phyloP scores from a whole-genome alignment of 768 basidiomycete genomes.

The Strobilomyces confusus region DNA sequence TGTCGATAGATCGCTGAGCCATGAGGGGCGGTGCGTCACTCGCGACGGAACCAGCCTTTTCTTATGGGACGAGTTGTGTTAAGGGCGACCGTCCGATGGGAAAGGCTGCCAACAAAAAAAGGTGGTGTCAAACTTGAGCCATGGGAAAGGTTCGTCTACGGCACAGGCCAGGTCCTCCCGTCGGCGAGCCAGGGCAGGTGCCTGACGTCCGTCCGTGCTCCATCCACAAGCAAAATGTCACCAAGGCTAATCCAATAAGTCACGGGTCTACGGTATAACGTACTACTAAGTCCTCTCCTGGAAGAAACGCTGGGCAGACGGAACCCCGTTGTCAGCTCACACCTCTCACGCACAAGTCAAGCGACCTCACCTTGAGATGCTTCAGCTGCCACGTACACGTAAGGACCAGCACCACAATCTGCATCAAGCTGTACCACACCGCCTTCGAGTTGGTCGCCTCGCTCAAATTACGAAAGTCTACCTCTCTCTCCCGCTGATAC shows the following conservation, averaged over 20 bases:
- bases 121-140: slow-evolving; percentile 7
- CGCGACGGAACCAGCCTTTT: background rate
- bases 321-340: background rate
- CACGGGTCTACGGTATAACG: slow-evolving; percentile 5
- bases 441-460: slow-evolving; percentile 89
- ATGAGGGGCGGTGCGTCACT: background rate
- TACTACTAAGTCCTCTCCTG: slow-evolving; percentile 64
- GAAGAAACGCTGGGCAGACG: slow-evolving; percentile 63
- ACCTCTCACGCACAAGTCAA: background rate
- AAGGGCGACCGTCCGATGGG: background rate
- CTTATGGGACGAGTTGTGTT: slow-evolving; percentile 12
- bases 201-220: background rate
- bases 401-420: slow-evolving; percentile 77
- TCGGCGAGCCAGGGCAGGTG: background rate
- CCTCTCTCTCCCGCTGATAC: slow-evolving; percentile 94
- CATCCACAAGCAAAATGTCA: background rate
- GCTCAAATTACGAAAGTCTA: slow-evolving; percentile 83
- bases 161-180: background rate
- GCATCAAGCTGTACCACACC: slow-evolving; percentile 90
- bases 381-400: slow-evolving; percentile 93
- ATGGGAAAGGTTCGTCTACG: background rate
- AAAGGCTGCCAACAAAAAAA: slow-evolving; percentile 1
- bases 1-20: slow-evolving; percentile 21
- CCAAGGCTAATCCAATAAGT: slow-evolving; percentile 1
- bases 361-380: slow-evolving; percentile 71